Evolutionary conservation across 768 basidiomycete genomes (phyloP), one percentile per base, ranked within the genome.

Genomic region (Pisolithus sp.): DNA sequence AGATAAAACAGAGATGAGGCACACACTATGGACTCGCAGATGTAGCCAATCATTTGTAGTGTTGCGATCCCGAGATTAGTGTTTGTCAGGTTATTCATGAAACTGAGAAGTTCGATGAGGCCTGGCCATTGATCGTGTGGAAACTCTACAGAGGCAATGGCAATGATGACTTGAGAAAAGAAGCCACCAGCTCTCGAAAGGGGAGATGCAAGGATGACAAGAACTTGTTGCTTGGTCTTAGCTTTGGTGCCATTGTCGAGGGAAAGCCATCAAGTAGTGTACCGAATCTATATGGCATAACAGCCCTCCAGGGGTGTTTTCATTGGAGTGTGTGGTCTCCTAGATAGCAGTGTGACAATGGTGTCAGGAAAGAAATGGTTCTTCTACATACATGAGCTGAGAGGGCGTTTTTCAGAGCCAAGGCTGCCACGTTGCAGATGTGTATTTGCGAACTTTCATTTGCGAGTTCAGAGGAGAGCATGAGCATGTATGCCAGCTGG

Each of bases 21-120:
- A 85, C 94, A 64, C 61, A 97, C 94, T 74, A 96, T 90, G 51
- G 82, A 77, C 72, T 99, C 95, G 75, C 96, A 99, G 69, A 97
- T 93, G 71, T 85, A 97, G 43, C 96, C 96, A 71, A 99, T 92
- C n/a, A 93, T 83, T 70, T 96, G 92, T 12, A 98, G 76, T 7
- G 94, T 94, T 2, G 93, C 81, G 55, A 96, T 87, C 64, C 79
- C 81, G 58, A 94, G 73, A 59, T 83, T 87, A 10, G 81, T 73
- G 64, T 89, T 91, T 37, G 73, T 56, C 45, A 76, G 76, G 59
- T 83, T 82, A 69, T 89, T 90, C 52, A 95, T 83, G 62, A 94
- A 93, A 49, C 86, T 85, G 20, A 99, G 76, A 48, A 85, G 76
- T 62, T 88, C 86, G 68, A 99, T 89, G 52, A 99, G 77, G 58